phyloP scores from a whole-genome alignment of 495 filamentous ascomycete species.

The Rhypophila decipiens region DNA sequence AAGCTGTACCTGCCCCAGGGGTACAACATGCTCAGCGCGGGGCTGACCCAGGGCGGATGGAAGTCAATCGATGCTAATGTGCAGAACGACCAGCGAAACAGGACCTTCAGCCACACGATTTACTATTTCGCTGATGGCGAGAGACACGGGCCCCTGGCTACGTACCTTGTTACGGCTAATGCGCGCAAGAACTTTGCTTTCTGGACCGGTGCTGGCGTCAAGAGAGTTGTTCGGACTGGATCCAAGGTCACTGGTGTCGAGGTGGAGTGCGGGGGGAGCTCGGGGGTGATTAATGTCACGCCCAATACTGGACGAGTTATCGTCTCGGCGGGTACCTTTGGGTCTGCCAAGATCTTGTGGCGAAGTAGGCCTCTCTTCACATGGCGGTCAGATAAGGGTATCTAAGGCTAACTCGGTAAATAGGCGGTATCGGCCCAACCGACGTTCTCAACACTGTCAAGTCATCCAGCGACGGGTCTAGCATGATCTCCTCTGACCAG shows the following conservation, averaged over 20 bases:
- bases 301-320: conserved; percentile 56
- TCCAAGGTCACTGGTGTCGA: conserved; percentile 61
- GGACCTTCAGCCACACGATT: conserved; percentile 55
- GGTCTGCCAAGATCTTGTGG: conserved; percentile 61
- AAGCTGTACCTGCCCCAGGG: conserved; percentile 62
- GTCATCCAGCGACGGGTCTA: conserved; percentile 44
- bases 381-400: neutral
- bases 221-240: conserved; percentile 56
- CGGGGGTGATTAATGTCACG: conserved; percentile 55
- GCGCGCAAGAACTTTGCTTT: conserved; percentile 59
- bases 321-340: conserved; percentile 63
- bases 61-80: conserved; percentile 54
- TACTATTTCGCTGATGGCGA: conserved; percentile 64
- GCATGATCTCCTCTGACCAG: conserved; percentile 41
- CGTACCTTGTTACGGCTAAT: conserved; percentile 62
- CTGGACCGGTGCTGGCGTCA: conserved; percentile 57
- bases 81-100: conserved; percentile 57
- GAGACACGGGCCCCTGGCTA: conserved; percentile 65
- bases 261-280: conserved; percentile 52
- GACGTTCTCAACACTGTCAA: conserved; percentile 54
- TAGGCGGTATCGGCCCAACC: conserved; percentile 55
- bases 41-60: conserved; percentile 55
- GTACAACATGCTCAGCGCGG: conserved; percentile 51
- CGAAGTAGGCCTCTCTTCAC: conserved; percentile 25
- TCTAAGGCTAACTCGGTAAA: neutral